Evolutionary conservation across 306 rosid species (phyloP).

Genomic region (Cucumis sativus): DNA sequence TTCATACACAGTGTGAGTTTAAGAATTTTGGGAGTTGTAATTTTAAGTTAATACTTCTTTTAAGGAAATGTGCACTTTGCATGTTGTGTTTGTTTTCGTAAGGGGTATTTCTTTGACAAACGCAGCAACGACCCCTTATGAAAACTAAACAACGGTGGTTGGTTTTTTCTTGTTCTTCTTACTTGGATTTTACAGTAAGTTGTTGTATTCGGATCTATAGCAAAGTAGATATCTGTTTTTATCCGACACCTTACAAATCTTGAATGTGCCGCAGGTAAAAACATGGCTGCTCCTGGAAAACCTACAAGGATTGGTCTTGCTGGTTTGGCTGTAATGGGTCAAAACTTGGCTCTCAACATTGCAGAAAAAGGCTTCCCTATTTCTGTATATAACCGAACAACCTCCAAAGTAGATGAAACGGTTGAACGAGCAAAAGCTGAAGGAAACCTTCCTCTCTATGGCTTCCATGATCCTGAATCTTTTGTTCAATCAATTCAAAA

Average conservation of each 20-base stretch:
- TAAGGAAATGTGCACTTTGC: neutral
- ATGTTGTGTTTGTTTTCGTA: neutral
- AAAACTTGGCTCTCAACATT: slow-evolving; percentile 29
- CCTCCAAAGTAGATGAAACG: slow-evolving; percentile 25
- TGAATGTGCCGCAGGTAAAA: neutral
- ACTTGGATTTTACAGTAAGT: neutral
- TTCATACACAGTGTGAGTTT: neutral
- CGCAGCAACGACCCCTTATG: neutral
- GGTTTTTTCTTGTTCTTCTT: neutral
- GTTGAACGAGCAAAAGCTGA: slow-evolving; percentile 25
- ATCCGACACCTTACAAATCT: neutral
- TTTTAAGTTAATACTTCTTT: neutral
- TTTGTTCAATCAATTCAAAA: slow-evolving; percentile 26
- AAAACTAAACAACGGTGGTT: neutral
- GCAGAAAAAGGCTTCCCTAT: slow-evolving; percentile 26
- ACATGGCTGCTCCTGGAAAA: slow-evolving; percentile 3
- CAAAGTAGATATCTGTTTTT: neutral
- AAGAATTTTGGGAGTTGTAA: neutral
- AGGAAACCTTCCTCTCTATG: slow-evolving; percentile 25
- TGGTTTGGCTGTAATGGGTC: slow-evolving; percentile 31
- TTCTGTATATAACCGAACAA: slow-evolving; percentile 26
- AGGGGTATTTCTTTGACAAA: neutral
- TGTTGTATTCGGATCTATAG: neutral
- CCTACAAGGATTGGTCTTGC: slow-evolving; percentile 28
- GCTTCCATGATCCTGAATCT: slow-evolving; percentile 25